Conservation (phyloP, 805 yeast genomes). For the Nadsonia fulvescens region DNA sequence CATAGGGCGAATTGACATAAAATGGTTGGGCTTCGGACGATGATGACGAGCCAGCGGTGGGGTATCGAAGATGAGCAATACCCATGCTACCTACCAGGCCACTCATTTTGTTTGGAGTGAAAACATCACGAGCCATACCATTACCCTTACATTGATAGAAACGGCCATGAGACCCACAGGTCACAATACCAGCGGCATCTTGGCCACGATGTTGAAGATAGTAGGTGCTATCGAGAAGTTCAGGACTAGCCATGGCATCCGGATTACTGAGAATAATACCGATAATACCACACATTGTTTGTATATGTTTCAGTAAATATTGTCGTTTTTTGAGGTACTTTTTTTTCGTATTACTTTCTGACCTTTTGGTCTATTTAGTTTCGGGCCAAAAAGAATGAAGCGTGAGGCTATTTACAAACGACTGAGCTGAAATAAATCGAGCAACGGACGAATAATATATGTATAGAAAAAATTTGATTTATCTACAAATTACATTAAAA, state of each 20-base stretch:
- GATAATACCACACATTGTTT: conserved; percentile 97
- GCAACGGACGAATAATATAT: too few relatives aligned
- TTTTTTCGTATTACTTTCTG: too few relatives aligned
- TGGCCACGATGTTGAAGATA: conserved; percentile 95
- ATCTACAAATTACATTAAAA: too few relatives aligned
- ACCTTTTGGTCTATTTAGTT: too few relatives aligned
- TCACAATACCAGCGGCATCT: conserved; percentile 98
- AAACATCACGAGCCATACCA: conserved; percentile 97
- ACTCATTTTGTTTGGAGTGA: conserved; percentile 62
- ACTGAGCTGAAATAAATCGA: too few relatives aligned
- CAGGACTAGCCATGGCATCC: conserved; percentile 61
- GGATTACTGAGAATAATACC: conserved; percentile 75
- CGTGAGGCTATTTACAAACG: too few relatives aligned
- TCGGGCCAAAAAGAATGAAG: too few relatives aligned
- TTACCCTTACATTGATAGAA: conserved; percentile 95
- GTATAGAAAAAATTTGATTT: too few relatives aligned
- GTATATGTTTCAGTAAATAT: too few relatives aligned
- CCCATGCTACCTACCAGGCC: conserved; percentile 90
- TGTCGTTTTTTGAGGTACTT: too few relatives aligned
- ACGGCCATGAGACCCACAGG: conserved; percentile 86
- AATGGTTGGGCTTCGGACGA: conserved; percentile 97
- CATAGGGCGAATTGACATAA: conserved; percentile 93
- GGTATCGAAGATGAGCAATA: conserved; percentile 82
- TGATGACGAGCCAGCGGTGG: conserved; percentile 93
- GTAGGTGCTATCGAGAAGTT: conserved; percentile 78